Percentiles rank a stretch among this genome's conserved stretches.
Conservation (phyloP, 371 early-diverging fungal genomes). For the Actinomortierella ambigua region DNA sequence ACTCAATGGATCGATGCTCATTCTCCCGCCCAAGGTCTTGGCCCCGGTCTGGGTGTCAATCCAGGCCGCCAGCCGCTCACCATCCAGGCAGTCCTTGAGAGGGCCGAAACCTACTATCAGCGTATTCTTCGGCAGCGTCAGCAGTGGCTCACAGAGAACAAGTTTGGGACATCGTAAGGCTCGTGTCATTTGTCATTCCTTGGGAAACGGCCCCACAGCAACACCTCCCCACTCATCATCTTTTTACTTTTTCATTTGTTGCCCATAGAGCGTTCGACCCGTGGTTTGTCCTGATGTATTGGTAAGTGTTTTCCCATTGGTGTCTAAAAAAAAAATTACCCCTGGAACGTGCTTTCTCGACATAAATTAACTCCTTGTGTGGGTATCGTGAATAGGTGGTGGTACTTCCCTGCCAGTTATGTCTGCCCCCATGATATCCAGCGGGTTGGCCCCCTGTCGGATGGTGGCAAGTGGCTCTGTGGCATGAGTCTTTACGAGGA, state of each 20-base stretch:
- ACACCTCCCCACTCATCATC: not conserved
- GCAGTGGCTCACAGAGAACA: not conserved
- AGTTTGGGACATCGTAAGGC: slow-evolving; percentile 24
- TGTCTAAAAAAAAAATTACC: too few relatives aligned
- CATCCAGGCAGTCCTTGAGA: slow-evolving; percentile 26
- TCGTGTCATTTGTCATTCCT: not conserved
- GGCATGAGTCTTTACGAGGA: slow-evolving; percentile 39
- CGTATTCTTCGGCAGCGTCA: slow-evolving; percentile 29
- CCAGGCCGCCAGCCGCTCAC: slow-evolving; percentile 27
- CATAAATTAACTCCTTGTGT: too few relatives aligned
- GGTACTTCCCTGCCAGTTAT: slow-evolving; percentile 41
- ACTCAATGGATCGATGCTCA: slow-evolving; percentile 28
- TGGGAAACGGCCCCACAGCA: not conserved
- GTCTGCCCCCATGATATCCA: slow-evolving; percentile 37
- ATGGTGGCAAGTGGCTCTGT: slow-evolving; percentile 43
- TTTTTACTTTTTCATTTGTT: not conserved
- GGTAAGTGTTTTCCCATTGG: too few relatives aligned
- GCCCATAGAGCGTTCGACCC: slow-evolving; percentile 16
- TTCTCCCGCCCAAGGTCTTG: slow-evolving; percentile 4
- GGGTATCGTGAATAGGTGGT: slow-evolving; percentile 7
- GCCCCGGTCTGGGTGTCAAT: slow-evolving; percentile 13
- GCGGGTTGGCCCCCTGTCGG: slow-evolving; percentile 34
- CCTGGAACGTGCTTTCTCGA: too few relatives aligned
- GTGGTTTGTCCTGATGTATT: slow-evolving; percentile 17
- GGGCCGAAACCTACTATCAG: slow-evolving; percentile 21